Base-by-base conservation (phyloP, 2,329 filamentous ascomycete species). In the Aspergillus udagawae region DNA sequence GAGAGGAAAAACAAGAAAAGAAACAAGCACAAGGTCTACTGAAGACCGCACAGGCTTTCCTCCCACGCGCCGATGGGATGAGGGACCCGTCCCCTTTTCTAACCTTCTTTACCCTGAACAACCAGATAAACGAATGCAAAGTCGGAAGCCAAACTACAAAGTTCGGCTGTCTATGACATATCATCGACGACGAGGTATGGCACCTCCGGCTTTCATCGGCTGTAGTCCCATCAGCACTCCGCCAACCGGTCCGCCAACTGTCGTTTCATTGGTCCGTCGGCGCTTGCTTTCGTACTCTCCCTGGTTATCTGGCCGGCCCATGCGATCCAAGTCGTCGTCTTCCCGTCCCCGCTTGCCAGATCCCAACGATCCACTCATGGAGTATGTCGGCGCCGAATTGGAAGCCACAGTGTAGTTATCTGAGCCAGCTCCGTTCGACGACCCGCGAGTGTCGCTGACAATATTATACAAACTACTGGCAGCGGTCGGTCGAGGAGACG, bases 391-490 rank as follows among this genome's bases (percentile, higher is more conserved):
- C 3, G 69, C 80, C 63, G 92, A 91, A 65, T 89, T 87, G 4
- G 82, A 77, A 25, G 89, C 82, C 17, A 86, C 82, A 35, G 84
- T 83, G 70, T 95, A 95, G 6, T 87, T 83, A 63, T 95, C 90
- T 51, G 82, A 82, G 21, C 82, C 77, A 12, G 84, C 75, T 29
- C 88, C 88, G 64, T 90, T 91, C 20, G 85, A 74, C 29, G 80
- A 77, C 50, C 79, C 84, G 27, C 90, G 84, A 58, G 91, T 89
- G 70, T 90, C 91, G 72, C 88, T 92, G 78, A 96, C 92, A 61
- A 95, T 88, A 73, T 87, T 95, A 81, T 96, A 96, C 52, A 96
- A 79, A 70, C 86, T 95, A 79, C 90, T 92, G 0, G 90, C 87
- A 3, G 88, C 83, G 1, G 75, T 63, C 2, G 83, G 80, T 45